Percentiles rank a stretch among this genome's conserved stretches.
phyloP scores from a whole-genome alignment of 495 filamentous ascomycete genomes.

The Massariosphaeria phaeospora region DNA sequence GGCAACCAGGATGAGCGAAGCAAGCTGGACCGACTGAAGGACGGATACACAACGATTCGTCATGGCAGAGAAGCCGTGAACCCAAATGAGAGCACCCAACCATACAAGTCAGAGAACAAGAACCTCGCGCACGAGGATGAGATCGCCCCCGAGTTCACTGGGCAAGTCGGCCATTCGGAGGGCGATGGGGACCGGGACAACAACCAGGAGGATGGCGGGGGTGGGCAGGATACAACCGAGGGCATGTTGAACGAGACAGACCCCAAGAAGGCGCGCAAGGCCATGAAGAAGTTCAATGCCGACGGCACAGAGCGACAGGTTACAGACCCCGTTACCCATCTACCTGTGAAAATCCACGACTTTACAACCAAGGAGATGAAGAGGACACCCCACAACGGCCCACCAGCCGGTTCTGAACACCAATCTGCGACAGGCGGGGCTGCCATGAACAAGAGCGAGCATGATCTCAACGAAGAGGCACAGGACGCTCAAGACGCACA shows the following conservation, averaged over 20 bases:
- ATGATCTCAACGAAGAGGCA: constrained; percentile 46
- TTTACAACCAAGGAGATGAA: constrained; percentile 56
- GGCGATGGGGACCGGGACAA: constrained; percentile 17
- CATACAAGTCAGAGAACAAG: constrained; percentile 34
- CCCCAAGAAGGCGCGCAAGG: constrained; percentile 55
- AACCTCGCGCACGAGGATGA: constrained; percentile 26
- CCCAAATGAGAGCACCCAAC: constrained; percentile 18
- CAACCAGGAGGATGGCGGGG: constrained; percentile 38
- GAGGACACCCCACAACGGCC: constrained; percentile 51
- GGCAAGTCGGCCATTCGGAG: constrained; percentile 31
- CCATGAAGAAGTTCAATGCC: constrained; percentile 47
- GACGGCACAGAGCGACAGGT: constrained; percentile 54
- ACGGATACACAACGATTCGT: constrained; percentile 22
- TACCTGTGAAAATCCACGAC: constrained; percentile 61
- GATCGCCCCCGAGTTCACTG: constrained; percentile 39
- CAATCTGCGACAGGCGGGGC: constrained; percentile 47
- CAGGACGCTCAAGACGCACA: constrained; percentile 47
- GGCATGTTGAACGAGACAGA: constrained; percentile 42
- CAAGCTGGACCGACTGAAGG: constrained; percentile 19
- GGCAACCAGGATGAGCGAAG: constrained; percentile 22
- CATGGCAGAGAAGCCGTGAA: constrained; percentile 33
- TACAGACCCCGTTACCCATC: constrained; percentile 68
- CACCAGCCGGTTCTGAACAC: constrained; percentile 42
- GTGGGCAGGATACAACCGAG: constrained; percentile 52
- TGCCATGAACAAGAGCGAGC: constrained; percentile 45